Percentiles rank a stretch among this genome's conserved stretches.
Evolutionary conservation across 352 stramenopile genomes (phyloP).

Genomic region (Phytophthora brassicae): DNA sequence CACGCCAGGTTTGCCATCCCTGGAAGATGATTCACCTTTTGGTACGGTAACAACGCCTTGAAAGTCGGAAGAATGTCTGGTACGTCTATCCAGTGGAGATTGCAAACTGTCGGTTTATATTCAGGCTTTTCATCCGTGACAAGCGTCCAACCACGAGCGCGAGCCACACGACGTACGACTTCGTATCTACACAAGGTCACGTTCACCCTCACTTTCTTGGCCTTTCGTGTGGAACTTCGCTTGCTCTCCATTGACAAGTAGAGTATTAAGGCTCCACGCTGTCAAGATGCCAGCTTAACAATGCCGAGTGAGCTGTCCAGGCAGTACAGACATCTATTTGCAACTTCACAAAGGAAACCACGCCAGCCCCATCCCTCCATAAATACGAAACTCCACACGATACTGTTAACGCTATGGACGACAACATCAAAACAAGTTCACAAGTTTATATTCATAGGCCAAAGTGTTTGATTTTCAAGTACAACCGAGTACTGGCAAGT

Average conservation of each 20-base stretch:
- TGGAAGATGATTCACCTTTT: slow-evolving; percentile 96
- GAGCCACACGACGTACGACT: slow-evolving; percentile 77
- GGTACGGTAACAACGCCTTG: slow-evolving; percentile 88
- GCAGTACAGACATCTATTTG: neutral
- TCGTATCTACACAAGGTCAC: slow-evolving; percentile 79
- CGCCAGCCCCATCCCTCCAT: neutral
- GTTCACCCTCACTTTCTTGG: slow-evolving; percentile 69
- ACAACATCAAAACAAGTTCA: neutral
- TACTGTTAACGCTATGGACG: too few species aligned
- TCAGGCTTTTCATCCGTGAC: slow-evolving; percentile 79
- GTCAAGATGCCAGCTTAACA: neutral
- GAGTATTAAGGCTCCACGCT: neutral
- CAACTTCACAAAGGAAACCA: neutral
- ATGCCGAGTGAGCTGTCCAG: neutral
- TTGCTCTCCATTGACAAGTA: slow-evolving; percentile 22
- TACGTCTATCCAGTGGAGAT: slow-evolving; percentile 96
- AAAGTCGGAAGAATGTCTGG: slow-evolving; percentile 91
- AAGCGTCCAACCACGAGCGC: slow-evolving; percentile 73
- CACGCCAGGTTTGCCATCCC: slow-evolving; percentile 94
- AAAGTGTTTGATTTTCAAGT: neutral
- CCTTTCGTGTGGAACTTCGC: slow-evolving; percentile 29
- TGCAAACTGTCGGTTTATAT: slow-evolving; percentile 66
- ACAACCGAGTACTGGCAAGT: neutral
- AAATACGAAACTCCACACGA: too few species aligned
- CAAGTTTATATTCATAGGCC: neutral